Base-by-base conservation (phyloP, 225 moss, liverwort and hornwort species). In the Bryoerythrophyllum caledonicum region DNA sequence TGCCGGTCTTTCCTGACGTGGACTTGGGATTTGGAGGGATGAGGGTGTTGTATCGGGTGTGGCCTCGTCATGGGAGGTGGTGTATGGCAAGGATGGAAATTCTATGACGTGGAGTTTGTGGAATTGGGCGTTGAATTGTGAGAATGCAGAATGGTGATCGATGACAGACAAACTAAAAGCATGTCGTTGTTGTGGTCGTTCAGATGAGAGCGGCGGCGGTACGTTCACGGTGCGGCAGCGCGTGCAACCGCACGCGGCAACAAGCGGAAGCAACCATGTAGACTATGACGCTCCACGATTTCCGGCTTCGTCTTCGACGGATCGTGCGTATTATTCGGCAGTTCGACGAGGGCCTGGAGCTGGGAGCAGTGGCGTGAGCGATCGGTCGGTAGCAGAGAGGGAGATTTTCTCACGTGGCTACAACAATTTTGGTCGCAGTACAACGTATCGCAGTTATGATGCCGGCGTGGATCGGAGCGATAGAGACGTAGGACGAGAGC, bases 241-340 rank as follows among this genome's bases (percentile, higher is more conserved):
- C 32, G 81, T 85, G 68, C 90, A 87, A 72, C 79, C 88, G 69
- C 93, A 88, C 73, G 88, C 86, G 72, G 70, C 88, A 49, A 65
- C 89, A 58, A 85, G 88, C 35, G 94, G 87, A 63, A 83, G 82
- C 70, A 91, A 83, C 85, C 87, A 94, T 80, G 90, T 80, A 69
- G 95, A 95, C 49, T 93, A 91, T 63, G 97, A 99, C 70, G 76
- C 95, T 60, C 91, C 93, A 35, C 97, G 97, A 44, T 93, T 95
- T 67, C 76, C 85, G 72, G 78, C 91, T 67, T 79, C 89, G 4
- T 81, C 87, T 1, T 65, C 92, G 78, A 78, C 85, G 64, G 82
- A 79, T 65, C 61, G 94, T 80, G 86, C 90, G 70, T 83, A 85
- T 81, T 76, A 86, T 48, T 57, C 73, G 66, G 79, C 87, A 89